These are phyloP conservation scores for Jamesozyma jinghongensis DNA, from an alignment of 805 yeast genomes.

Conservation along the genomic window DNA sequence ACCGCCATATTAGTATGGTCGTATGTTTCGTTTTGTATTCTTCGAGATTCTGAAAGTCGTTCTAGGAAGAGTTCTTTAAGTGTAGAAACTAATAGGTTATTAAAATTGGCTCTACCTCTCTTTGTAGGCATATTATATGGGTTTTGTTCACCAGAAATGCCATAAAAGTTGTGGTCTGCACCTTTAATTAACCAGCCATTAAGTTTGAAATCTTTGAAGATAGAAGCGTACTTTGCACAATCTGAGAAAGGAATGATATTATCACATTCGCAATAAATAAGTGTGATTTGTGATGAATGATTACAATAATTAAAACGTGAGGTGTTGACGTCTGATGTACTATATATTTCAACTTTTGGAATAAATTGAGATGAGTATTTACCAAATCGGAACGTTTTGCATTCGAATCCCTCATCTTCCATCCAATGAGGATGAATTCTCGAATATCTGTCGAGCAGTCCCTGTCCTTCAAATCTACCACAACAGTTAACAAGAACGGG, in stretches of 20 bases:
- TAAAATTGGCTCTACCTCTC: slow-evolving; percentile 46
- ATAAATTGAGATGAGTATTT: slow-evolving; percentile 35
- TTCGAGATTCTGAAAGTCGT: too few species aligned
- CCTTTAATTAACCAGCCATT: slow-evolving; percentile 39
- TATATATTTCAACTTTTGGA: slow-evolving; percentile 42
- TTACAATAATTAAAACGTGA: slow-evolving; percentile 35
- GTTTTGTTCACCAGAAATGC: slow-evolving; percentile 33
- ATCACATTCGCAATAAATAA: slow-evolving; percentile 67
- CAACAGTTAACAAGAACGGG: slow-evolving; percentile 66
- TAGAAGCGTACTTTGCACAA: slow-evolving; percentile 47
- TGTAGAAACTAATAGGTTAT: slow-evolving; percentile 27
- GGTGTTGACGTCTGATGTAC: slow-evolving; percentile 43
- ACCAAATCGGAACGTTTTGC: slow-evolving; percentile 44
- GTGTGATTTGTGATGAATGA: slow-evolving; percentile 43
- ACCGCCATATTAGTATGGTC: too few species aligned
- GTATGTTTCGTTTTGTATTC: too few species aligned
- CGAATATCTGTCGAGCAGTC: slow-evolving; percentile 36
- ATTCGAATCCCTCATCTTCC: slow-evolving; percentile 33
- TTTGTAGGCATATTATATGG: slow-evolving; percentile 36
- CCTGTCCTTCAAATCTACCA: slow-evolving; percentile 52
- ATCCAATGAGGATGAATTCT: slow-evolving; percentile 33
- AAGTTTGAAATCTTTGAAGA: slow-evolving; percentile 49
- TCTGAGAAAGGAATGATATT: slow-evolving; percentile 56
- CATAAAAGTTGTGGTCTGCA: slow-evolving; percentile 80
- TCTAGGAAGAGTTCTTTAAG: slow-evolving; percentile 1